Percentiles rank a stretch among this genome's conserved stretches.
Conservation (phyloP, 2,329 filamentous ascomycete species). For the Claviceps pusilla region DNA sequence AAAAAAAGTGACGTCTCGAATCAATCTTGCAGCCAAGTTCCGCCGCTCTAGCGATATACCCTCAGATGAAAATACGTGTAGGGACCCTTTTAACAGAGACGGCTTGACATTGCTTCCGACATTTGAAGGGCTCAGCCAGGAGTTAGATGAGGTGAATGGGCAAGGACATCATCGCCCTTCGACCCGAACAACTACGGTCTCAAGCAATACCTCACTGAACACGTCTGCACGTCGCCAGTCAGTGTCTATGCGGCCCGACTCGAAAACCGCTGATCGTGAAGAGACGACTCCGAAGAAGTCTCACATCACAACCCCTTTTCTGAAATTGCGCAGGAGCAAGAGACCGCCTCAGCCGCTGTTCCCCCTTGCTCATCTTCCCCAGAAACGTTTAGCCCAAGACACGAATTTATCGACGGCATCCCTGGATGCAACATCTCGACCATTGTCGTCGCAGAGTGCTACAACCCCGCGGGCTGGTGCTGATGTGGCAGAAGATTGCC, state of each 20-base stretch:
- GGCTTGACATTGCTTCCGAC: not conserved
- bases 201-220: conserved; percentile 31
- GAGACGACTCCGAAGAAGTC: conserved; percentile 44
- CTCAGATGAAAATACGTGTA: conserved; percentile 13
- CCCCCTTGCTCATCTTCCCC: conserved; percentile 70
- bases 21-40: conserved; percentile 37
- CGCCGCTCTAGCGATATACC: conserved; percentile 36
- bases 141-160: conserved; percentile 38
- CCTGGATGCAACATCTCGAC: conserved; percentile 21
- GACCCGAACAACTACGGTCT: conserved; percentile 13
- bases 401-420: conserved; percentile 26
- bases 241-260: conserved; percentile 83
- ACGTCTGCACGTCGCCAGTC: conserved; percentile 29
- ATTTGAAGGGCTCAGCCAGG: conserved; percentile 17
- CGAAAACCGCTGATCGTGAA: conserved; percentile 56
- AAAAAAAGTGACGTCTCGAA: conserved; percentile 40
- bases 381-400: conserved; percentile 35
- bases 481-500: conserved; percentile 9
- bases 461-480: conserved; percentile 11
- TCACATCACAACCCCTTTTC: conserved; percentile 57
- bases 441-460: conserved; percentile 20
- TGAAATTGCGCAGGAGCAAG: conserved; percentile 63
- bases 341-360: conserved; percentile 67
- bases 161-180: conserved; percentile 23
- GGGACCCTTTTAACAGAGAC: not conserved